Conservation (phyloP, 768 basidiomycete genomes). For the Dentipellis sp. region DNA sequence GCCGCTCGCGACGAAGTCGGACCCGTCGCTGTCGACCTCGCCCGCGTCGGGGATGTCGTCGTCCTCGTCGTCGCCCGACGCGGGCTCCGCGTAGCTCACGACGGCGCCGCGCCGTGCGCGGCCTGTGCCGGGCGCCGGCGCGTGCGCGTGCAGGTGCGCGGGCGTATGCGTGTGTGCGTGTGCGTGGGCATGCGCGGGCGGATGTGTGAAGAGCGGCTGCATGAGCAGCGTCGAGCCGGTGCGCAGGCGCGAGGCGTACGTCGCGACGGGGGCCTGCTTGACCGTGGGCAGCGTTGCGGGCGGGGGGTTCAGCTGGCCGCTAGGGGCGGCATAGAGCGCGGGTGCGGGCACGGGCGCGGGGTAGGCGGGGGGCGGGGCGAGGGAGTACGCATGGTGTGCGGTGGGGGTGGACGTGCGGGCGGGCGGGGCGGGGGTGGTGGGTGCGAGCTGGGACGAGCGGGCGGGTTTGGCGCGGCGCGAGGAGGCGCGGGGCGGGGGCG, state of each 20-base stretch:
- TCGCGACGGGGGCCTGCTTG: conserved; percentile 67
- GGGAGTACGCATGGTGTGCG: conserved; percentile 23
- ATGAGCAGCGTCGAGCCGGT: conserved; percentile 86
- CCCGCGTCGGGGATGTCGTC: conserved; percentile 79
- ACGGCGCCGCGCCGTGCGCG: conserved; percentile 49
- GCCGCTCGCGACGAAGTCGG: conserved; percentile 65
- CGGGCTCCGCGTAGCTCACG: conserved; percentile 84
- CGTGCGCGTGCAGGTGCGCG: too few species aligned
- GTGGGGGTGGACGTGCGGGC: conserved; percentile 27
- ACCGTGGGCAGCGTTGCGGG: conserved; percentile 37
- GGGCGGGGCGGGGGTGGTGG: conserved; percentile 14
- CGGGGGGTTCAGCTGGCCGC: conserved; percentile 14
- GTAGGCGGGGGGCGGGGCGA: conserved; percentile 20
- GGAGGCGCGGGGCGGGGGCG: conserved; percentile 43
- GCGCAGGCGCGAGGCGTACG: conserved; percentile 83
- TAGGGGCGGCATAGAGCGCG: conserved; percentile 29
- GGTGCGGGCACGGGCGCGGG: conserved; percentile 8
- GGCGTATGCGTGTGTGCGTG: conserved; percentile 31
- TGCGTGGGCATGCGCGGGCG: conserved; percentile 22
- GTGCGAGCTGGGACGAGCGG: conserved; percentile 34
- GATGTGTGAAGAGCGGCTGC: conserved; percentile 62
- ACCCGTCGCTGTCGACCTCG: conserved; percentile 77
- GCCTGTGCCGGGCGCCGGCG: conserved; percentile 29
- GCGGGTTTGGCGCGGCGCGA: conserved; percentile 29
- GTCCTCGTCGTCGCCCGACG: conserved; percentile 74